phyloP scores from a whole-genome alignment of 1,284 basidiomycete genomes.

The Stereum hirsutum region DNA sequence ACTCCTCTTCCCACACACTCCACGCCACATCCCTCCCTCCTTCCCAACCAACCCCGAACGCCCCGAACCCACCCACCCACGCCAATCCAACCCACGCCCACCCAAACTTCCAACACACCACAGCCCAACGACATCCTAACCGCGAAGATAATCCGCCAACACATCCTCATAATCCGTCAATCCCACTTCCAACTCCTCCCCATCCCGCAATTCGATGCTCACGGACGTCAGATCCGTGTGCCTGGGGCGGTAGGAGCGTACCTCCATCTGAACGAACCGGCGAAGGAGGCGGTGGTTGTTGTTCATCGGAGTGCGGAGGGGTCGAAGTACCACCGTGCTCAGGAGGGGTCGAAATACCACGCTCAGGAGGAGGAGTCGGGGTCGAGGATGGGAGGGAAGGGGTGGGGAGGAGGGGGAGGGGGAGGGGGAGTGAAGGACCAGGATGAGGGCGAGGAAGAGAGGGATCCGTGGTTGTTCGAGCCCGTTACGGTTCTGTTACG shows the following conservation, averaged over 20 bases:
- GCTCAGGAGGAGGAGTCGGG: no score
- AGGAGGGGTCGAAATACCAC: slow-evolving; percentile 14
- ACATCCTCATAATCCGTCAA: slow-evolving; percentile 21
- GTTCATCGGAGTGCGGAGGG: background rate
- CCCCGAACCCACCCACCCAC: no score
- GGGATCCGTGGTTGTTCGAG: slow-evolving; percentile 19
- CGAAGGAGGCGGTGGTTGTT: slow-evolving; percentile 15
- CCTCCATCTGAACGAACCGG: slow-evolving; percentile 15
- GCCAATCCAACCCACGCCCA: background rate
- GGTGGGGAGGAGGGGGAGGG: no score
- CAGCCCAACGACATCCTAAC: slow-evolving; percentile 17
- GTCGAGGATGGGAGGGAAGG: no score
- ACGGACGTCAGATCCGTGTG: slow-evolving; percentile 10
- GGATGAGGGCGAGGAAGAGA: slow-evolving; percentile 12
- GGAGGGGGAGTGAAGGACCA: no score
- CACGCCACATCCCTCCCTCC: slow-evolving; percentile 3
- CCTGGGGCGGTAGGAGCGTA: slow-evolving; percentile 9
- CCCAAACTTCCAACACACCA: background rate
- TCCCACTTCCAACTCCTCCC: slow-evolving; percentile 18
- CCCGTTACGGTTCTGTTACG: slow-evolving; percentile 23
- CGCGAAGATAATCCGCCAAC: slow-evolving; percentile 19
- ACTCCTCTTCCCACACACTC: background rate
- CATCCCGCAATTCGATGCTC: slow-evolving; percentile 17
- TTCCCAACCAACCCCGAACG: no score
- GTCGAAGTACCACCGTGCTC: slow-evolving; percentile 11